A percentile compares a stretch with the other conserved stretches of the same genome.
Conservation (phyloP, 2,329 filamentous ascomycete species). For the Botrytis tulipae region DNA sequence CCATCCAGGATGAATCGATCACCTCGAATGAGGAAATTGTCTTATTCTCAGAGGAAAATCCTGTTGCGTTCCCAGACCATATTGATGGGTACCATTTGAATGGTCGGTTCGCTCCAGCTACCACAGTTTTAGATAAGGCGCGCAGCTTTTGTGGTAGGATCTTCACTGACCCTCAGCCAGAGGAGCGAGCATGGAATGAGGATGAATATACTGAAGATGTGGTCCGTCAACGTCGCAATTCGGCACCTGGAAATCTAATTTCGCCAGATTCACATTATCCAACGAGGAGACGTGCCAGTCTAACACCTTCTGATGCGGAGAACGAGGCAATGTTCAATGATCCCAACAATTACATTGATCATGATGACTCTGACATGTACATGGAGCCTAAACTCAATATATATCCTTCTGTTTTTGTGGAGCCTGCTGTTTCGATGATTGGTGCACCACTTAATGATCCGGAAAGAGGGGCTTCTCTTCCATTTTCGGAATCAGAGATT, state of each 20-base stretch:
- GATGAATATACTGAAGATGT: neutral
- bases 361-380: neutral
- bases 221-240: neutral
- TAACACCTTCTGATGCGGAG: neutral
- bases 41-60: neutral
- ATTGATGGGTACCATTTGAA: neutral
- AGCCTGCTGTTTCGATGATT: neutral
- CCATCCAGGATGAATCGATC: neutral
- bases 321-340: neutral
- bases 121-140: neutral
- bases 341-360: neutral
- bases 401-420: too few relatives aligned
- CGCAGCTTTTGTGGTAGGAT: neutral
- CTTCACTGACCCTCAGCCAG: neutral
- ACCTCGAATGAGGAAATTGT: neutral
- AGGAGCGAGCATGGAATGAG: neutral
- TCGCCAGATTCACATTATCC: neutral
- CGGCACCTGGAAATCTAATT: neutral
- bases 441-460: neutral
- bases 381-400: neutral
- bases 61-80: neutral
- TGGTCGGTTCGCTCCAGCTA: neutral
- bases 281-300: neutral
- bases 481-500: neutral
- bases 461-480: too few relatives aligned